Percentiles rank a stretch among this genome's conserved stretches.
Evolutionary conservation across 176 grass and related monocot species (phyloP).

Genomic region (Eragrostis nindensis): DNA sequence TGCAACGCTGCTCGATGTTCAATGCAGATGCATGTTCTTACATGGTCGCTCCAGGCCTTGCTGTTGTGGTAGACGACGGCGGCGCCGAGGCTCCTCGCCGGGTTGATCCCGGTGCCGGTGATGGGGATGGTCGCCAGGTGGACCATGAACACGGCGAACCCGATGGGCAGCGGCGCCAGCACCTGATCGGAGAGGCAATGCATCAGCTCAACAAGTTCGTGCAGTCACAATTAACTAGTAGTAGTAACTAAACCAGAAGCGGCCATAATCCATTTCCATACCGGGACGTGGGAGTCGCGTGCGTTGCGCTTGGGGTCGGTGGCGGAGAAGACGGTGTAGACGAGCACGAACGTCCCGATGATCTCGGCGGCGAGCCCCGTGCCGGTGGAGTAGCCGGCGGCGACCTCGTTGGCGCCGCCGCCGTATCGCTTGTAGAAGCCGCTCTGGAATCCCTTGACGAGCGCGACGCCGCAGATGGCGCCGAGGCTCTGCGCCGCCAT

Average conservation of each 20-base stretch:
- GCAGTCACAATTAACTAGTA: conserved; percentile 40
- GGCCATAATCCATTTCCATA: no score
- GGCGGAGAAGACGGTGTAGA: conserved; percentile 99
- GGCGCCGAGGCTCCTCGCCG: conserved; percentile 76
- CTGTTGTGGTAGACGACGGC: conserved; percentile 69
- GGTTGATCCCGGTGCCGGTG: conserved; percentile 91
- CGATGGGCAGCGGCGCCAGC: conserved; percentile 84
- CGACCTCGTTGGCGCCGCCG: conserved; percentile 82
- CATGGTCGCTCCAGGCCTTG: conserved; percentile 83
- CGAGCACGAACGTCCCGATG: conserved; percentile 96
- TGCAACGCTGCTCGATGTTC: neutral
- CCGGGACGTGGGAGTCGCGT: conserved; percentile 95
- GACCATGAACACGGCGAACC: conserved; percentile 93
- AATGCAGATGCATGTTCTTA: no score
- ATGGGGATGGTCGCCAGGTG: conserved; percentile 89
- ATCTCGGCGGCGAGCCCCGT: conserved; percentile 95
- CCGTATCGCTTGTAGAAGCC: conserved; percentile 69
- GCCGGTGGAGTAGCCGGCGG: conserved; percentile 71
- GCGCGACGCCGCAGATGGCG: conserved; percentile 83
- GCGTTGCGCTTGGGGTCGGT: conserved; percentile 99
- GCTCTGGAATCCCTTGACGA: conserved; percentile 92
- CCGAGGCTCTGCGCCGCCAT: conserved; percentile 91
- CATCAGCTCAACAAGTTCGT: neutral
- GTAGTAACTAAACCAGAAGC: no score
- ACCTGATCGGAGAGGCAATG: conserved; percentile 46